Evolutionary conservation across 2,329 filamentous ascomycete genomes (phyloP).

Genomic region (Venturiaceae sp.): DNA sequence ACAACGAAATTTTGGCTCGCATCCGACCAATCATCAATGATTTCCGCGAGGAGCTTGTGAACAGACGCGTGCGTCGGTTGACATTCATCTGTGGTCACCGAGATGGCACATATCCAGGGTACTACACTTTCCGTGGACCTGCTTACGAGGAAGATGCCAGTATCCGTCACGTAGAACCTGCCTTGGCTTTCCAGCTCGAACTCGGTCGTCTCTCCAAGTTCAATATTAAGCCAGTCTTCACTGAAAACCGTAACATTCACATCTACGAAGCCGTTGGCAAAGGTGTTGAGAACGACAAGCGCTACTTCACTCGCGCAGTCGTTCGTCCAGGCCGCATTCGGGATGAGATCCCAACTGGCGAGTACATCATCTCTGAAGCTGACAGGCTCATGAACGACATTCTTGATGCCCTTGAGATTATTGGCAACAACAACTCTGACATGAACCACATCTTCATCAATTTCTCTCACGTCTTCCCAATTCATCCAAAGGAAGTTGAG

Average conservation of each 20-base stretch:
- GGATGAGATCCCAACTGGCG: constrained; percentile 95
- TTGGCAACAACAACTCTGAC: constrained; percentile 98
- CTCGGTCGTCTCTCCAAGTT: constrained; percentile 91
- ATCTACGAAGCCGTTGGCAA: constrained; percentile 97
- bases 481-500: constrained; percentile 82
- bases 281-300: constrained; percentile 89
- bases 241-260: constrained; percentile 98
- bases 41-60: constrained; percentile 73
- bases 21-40: constrained; percentile 68
- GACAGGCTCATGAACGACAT: constrained; percentile 97
- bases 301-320: constrained; percentile 95
- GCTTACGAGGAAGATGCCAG: constrained; percentile 82
- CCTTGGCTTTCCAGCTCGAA: constrained; percentile 96
- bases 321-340: constrained; percentile 89
- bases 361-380: constrained; percentile 96
- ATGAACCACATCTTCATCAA: constrained; percentile 99
- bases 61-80: constrained; percentile 74
- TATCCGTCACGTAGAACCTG: constrained; percentile 94
- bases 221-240: constrained; percentile 96
- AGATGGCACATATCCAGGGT: constrained; percentile 89
- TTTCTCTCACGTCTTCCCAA: constrained; percentile 93
- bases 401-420: constrained; percentile 93
- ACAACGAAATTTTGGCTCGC: constrained; percentile 68
- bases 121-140: constrained; percentile 97
- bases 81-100: constrained; percentile 95